Conservation (phyloP, 768 basidiomycete genomes). For the Paxillus involutus region DNA sequence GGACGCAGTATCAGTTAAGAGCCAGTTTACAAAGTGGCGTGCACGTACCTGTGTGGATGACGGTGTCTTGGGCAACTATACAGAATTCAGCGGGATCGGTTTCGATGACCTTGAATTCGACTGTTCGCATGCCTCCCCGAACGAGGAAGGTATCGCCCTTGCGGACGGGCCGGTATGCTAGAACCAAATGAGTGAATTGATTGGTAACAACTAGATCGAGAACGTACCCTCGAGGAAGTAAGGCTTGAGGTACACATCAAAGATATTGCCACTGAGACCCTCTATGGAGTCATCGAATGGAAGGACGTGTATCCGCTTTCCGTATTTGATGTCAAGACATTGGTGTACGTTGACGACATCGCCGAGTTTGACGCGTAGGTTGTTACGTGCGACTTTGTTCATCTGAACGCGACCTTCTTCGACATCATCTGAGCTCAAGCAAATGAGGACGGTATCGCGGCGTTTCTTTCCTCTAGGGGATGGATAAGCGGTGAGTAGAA, state of each 20-base stretch:
- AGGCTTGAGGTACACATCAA: conserved; percentile 98
- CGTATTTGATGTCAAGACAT: conserved; percentile 98
- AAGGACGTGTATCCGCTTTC: conserved; percentile 93
- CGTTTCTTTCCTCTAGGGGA: conserved; percentile 88
- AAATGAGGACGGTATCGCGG: conserved; percentile 96
- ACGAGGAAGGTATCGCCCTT: conserved; percentile 99
- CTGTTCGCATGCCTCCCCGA: conserved; percentile 96
- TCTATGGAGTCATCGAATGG: conserved; percentile 99
- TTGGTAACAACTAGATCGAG: neutral
- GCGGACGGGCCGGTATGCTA: conserved; percentile 91
- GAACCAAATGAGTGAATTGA: conserved; percentile 5
- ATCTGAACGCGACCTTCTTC: conserved; percentile 98
- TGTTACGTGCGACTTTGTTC: conserved; percentile 99
- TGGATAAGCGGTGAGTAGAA: conserved; percentile 4
- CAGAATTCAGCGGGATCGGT: conserved; percentile 98
- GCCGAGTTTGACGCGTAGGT: conserved; percentile 94
- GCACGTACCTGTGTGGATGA: conserved; percentile 79
- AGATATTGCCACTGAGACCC: conserved; percentile 96
- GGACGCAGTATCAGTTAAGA: conserved; percentile 12
- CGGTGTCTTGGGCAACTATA: conserved; percentile 98
- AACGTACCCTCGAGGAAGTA: conserved; percentile 92
- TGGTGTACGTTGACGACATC: conserved; percentile 96
- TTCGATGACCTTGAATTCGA: conserved; percentile 99
- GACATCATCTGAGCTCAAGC: conserved; percentile 91
- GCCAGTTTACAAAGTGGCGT: neutral